phyloP scores from a whole-genome alignment of 192 early-diverging fungal species.

The Entrophospora sp. region DNA sequence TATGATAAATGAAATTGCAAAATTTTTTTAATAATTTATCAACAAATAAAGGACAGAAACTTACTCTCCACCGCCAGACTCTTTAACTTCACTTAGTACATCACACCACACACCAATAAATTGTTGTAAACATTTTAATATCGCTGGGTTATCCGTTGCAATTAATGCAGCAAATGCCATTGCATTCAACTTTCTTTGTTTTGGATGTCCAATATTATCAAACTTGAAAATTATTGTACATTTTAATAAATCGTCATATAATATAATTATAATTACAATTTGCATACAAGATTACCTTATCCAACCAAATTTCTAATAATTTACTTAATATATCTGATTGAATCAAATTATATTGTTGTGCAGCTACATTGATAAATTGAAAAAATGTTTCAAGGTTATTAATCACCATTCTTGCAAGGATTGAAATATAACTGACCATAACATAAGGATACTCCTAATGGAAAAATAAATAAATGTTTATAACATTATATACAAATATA shows the following conservation, averaged over 20 bases:
- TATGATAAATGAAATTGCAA: background rate
- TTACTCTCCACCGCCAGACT: slow-evolving; percentile 52
- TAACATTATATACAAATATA: background rate
- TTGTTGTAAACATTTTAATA: slow-evolving; percentile 38
- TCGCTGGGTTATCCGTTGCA: slow-evolving; percentile 35
- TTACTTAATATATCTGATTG: slow-evolving; percentile 35
- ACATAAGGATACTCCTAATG: slow-evolving; percentile 45
- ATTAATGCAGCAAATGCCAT: slow-evolving; percentile 54
- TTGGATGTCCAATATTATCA: slow-evolving; percentile 64
- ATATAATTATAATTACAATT: background rate
- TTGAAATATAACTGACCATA: slow-evolving; percentile 49
- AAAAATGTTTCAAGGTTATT: slow-evolving; percentile 48
- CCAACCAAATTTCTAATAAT: slow-evolving; percentile 53
- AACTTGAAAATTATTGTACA: slow-evolving; percentile 39
- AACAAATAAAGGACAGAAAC: background rate
- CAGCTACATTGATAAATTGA: slow-evolving; percentile 35
- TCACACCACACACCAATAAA: slow-evolving; percentile 54
- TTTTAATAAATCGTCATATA: background rate
- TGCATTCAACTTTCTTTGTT: slow-evolving; percentile 55
- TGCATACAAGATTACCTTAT: slow-evolving; percentile 42
- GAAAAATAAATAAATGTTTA: background rate
- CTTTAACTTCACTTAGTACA: slow-evolving; percentile 53
- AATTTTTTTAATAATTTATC: too few species aligned
- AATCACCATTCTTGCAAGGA: slow-evolving; percentile 54
- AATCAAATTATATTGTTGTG: slow-evolving; percentile 34